Base-by-base conservation (phyloP, 2,329 filamentous ascomycete species). In the Colletotrichum graminicola region DNA sequence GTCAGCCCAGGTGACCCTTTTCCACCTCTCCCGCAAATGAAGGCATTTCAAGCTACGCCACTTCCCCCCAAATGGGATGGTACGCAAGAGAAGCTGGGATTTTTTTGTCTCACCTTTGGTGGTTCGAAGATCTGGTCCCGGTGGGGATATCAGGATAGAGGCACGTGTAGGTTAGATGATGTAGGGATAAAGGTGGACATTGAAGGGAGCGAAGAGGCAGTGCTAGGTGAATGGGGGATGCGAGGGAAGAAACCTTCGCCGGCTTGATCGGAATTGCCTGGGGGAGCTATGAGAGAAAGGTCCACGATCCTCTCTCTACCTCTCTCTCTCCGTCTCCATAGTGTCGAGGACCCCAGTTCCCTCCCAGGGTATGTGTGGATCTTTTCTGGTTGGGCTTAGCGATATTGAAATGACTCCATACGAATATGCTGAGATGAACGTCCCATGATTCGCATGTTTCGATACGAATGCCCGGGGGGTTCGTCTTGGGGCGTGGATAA, bases 111-210 rank as follows among this genome's bases (percentile, higher is more conserved):
- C 49, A 64, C 62, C 62, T 64, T 63, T 34, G 11, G 49, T 21
- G 62, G 49, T 36, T 64, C 62, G 49, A 45, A 10, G 49, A 64
- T 64, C 62, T 54, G 32, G 39, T 23, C 34, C n/a, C 41, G 32
- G 54, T 66, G 62, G 62, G 63, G 49, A 36, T 66, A 43, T 64
- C 49, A 43, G 18, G 18, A 45, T n/a, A 21, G 49, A 64, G 36
- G 63, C 47, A 52, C 29, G 36, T 56, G 60, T 43, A 55, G 36
- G 43, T 60, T 51, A 60, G 65, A 68, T 62, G 61, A 62, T 59
- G 68, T 71, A 71, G 59, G 68, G 65, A 54, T 55, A 61, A 63
- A 63, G 61, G 61, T 62, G 61, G 61, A 39, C 59, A 62, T 62
- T 18, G 14, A 59, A 23, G 43, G 8, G 52, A 34, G 49, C 32